Evolutionary conservation across 768 basidiomycete genomes (phyloP).

Genomic region (Dacryopinax primogenitus): DNA sequence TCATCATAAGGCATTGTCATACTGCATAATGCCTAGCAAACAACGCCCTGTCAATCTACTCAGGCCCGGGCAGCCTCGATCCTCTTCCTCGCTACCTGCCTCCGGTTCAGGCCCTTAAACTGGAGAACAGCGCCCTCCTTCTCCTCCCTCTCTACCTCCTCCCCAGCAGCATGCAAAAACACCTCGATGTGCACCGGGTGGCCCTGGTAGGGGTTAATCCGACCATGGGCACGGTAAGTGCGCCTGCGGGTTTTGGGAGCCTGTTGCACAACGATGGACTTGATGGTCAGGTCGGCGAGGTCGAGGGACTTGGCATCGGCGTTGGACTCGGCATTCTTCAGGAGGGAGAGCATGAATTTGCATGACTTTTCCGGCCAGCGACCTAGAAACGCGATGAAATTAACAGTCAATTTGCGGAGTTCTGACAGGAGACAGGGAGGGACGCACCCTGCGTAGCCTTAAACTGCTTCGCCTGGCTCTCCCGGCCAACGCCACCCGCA

Average conservation of each 20-base stretch:
- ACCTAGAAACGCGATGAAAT: too few relatives aligned
- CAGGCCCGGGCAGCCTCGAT: conserved; percentile 61
- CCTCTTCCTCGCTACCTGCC: conserved; percentile 75
- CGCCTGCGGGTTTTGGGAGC: conserved; percentile 99
- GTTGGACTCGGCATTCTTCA: conserved; percentile 99
- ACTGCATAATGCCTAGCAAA: background rate
- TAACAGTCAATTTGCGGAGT: too few relatives aligned
- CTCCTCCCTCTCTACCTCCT: conserved; percentile 83
- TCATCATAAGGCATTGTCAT: background rate
- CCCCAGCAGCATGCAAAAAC: conserved; percentile 66
- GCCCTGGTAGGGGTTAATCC: conserved; percentile 98
- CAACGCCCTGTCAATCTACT: too few relatives aligned
- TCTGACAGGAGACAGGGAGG: background rate
- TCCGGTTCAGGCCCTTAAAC: conserved; percentile 61
- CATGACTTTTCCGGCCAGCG: conserved; percentile 99
- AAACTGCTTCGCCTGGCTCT: conserved; percentile 92
- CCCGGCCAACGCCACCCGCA: conserved; percentile 86
- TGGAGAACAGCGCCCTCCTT: conserved; percentile 52
- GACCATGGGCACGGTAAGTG: conserved; percentile 96
- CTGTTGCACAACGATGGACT: conserved; percentile 96
- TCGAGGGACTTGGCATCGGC: conserved; percentile 95
- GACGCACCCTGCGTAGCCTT: conserved; percentile 84
- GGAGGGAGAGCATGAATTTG: conserved; percentile 80
- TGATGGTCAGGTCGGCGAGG: conserved; percentile 83
- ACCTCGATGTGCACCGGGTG: conserved; percentile 95